Conservation (phyloP, 768 basidiomycete genomes). For the Melanogaster broomeanus region DNA sequence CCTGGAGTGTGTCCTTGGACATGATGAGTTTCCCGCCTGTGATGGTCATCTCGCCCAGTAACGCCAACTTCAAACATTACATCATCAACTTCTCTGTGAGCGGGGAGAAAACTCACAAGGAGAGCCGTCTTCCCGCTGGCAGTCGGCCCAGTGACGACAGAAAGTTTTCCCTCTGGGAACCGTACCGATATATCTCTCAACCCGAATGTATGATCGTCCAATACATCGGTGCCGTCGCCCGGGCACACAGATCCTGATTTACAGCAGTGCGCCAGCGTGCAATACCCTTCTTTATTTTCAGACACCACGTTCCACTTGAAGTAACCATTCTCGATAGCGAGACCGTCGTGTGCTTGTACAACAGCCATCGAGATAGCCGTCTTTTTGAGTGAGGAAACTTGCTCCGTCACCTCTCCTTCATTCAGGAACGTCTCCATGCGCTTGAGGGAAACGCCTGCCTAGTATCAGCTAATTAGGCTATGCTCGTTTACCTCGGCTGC, state of each 20-base stretch:
- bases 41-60: conserved; percentile 33
- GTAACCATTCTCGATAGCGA: conserved; percentile 48
- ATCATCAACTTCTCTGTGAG: background rate
- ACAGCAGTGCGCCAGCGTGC: background rate
- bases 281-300: conserved; percentile 21
- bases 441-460: conserved; percentile 52
- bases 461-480: background rate
- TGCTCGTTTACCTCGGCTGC: too few relatives aligned
- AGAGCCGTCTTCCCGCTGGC: conserved; percentile 46
- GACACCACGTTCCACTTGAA: conserved; percentile 55
- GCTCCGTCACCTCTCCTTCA: conserved; percentile 57
- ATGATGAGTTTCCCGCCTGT: conserved; percentile 32
- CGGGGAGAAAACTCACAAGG: conserved; percentile 20
- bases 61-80: conserved; percentile 16
- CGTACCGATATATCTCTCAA: conserved; percentile 39
- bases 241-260: background rate
- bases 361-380: conserved; percentile 14
- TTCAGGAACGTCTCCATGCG: conserved; percentile 56
- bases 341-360: conserved; percentile 24
- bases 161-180: conserved; percentile 44
- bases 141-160: conserved; percentile 44
- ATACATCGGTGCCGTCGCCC: background rate
- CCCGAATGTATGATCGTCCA: conserved; percentile 32
- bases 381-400: conserved; percentile 52
- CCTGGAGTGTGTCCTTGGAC: conserved; percentile 43